A percentile compares a stretch with the other conserved stretches of the same genome.
Evolutionary conservation across 768 basidiomycete species (phyloP).

Genomic region (Tephrocybe sp.): DNA sequence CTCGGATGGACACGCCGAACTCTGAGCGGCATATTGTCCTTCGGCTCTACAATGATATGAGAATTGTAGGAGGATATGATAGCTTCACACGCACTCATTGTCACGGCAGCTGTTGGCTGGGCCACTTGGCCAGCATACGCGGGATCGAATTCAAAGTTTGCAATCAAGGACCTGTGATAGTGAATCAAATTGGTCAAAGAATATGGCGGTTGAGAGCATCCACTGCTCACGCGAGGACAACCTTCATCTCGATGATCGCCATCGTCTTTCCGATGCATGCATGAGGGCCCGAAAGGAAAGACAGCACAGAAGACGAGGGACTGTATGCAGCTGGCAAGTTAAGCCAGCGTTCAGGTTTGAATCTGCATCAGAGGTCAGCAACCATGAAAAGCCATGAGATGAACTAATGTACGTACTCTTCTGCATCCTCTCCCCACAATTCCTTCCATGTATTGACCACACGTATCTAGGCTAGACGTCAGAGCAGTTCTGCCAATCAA

Average conservation of each 20-base stretch:
- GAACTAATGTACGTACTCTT: conserved; percentile 40
- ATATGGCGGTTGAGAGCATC: no score
- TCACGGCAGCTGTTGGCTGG: conserved; percentile 43
- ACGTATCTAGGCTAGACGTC: conserved; percentile 35
- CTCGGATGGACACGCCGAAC: conserved; percentile 18
- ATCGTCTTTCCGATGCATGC: conserved; percentile 46
- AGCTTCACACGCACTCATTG: conserved; percentile 39
- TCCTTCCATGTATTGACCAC: conserved; percentile 50
- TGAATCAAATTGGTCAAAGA: neutral
- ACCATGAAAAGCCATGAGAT: neutral
- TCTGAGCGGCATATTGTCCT: conserved; percentile 37
- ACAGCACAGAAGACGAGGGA: conserved; percentile 34
- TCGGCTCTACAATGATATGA: conserved; percentile 28
- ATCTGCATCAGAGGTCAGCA: conserved; percentile 25
- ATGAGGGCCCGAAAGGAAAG: conserved; percentile 42
- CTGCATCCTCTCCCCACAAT: conserved; percentile 52
- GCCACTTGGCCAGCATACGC: conserved; percentile 38
- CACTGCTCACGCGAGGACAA: conserved; percentile 32
- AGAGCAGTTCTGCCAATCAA: neutral
- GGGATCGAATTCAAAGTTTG: conserved; percentile 45
- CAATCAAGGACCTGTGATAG: conserved; percentile 32
- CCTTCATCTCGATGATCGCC: conserved; percentile 45
- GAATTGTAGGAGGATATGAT: neutral
- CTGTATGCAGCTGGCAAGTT: conserved; percentile 34
- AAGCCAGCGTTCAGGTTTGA: conserved; percentile 48